Percentiles rank a stretch among this genome's conserved stretches.
Evolutionary conservation across 108 stramenopile genomes (phyloP).

Genomic region (Licmophora abbreviata): DNA sequence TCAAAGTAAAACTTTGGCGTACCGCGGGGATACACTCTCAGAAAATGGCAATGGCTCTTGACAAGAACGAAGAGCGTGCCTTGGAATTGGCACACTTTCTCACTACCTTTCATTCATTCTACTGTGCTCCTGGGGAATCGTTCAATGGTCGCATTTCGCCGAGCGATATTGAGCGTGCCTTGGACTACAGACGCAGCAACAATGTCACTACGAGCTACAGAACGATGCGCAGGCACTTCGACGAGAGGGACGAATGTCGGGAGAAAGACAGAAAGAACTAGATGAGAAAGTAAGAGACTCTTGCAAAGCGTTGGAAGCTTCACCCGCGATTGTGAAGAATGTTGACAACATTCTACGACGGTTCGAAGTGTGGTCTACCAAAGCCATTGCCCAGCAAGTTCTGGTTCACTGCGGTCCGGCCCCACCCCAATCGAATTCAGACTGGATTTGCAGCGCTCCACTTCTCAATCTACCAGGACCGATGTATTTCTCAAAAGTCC

Average conservation of each 20-base stretch:
- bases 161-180: constrained; percentile 12
- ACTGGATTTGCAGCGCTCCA: constrained; percentile 11
- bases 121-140: neutral
- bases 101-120: neutral
- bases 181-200: constrained; percentile 9
- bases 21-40: too few relatives aligned
- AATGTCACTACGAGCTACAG: constrained; percentile 1
- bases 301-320: neutral
- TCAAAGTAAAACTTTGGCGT: too few relatives aligned
- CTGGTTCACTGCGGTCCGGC: constrained; percentile 9
- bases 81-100: neutral
- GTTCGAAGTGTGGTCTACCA: constrained; percentile 32
- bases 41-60: too few relatives aligned
- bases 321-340: constrained; percentile 5
- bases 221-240: neutral
- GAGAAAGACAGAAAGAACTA: neutral
- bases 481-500: constrained; percentile 3
- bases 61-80: neutral
- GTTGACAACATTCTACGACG: constrained; percentile 15
- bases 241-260: neutral
- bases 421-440: neutral
- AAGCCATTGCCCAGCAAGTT: constrained; percentile 23
- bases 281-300: constrained; percentile 4
- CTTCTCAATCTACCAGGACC: constrained; percentile 22
- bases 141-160: neutral